Evolutionary conservation across 2,329 filamentous ascomycete species (phyloP).

Genomic region (Thielaviopsis populi): DNA sequence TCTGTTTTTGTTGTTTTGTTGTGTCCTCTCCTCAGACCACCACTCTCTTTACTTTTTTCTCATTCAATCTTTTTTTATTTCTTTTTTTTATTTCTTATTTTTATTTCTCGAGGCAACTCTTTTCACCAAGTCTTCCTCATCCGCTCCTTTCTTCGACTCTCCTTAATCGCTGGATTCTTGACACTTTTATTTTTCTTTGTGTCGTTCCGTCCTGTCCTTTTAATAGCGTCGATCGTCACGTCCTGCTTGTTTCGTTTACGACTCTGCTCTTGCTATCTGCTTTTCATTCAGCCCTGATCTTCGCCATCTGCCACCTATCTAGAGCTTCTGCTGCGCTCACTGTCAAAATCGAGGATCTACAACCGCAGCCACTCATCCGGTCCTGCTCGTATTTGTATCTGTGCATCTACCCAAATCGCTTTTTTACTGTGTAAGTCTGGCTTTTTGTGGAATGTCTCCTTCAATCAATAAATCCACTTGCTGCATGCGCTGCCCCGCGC

Average conservation of each 20-base stretch:
- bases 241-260: neutral
- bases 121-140: neutral
- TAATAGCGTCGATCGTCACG: neutral
- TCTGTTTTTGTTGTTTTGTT: slow-evolving; percentile 4
- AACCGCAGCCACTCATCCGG: neutral
- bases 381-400: neutral
- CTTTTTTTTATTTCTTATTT: slow-evolving; percentile 4
- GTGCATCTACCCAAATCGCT: neutral
- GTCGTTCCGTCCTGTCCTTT: neutral
- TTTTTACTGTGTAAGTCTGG: neutral
- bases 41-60: neutral
- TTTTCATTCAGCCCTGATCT: neutral
- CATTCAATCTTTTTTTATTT: slow-evolving; percentile 5
- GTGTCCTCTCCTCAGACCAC: neutral
- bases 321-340: neutral
- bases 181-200: neutral
- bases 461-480: neutral
- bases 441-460: neutral
- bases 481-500: neutral
- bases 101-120: neutral
- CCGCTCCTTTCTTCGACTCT: slow-evolving; percentile 1
- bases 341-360: neutral
- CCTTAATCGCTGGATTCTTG: neutral
- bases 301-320: neutral
- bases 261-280: neutral